Evolutionary conservation across 2,329 filamentous ascomycete species (phyloP).

Genomic region (Trichoderma afroharzianum): DNA sequence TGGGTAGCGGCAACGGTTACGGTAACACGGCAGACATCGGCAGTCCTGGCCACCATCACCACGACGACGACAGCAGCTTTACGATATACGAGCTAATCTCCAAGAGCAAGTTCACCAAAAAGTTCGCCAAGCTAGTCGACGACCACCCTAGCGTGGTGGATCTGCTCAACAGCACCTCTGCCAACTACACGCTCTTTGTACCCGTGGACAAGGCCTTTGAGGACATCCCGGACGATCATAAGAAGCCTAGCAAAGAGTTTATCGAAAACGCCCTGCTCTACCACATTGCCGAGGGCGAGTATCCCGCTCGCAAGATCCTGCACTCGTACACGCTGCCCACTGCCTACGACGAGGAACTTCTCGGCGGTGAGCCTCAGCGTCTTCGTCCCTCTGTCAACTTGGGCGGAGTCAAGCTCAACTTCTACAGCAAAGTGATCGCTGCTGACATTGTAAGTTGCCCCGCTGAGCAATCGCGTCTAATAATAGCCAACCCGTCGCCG

Average conservation of each 20-base stretch:
- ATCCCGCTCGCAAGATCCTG: constrained; percentile 63
- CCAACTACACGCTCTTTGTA: constrained; percentile 78
- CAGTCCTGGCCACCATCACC: not conserved
- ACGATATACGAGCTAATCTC: constrained; percentile 75
- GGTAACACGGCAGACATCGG: constrained; percentile 1
- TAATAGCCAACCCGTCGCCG: not conserved
- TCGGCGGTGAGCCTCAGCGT: constrained; percentile 68
- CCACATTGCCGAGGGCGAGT: constrained; percentile 67
- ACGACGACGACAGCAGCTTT: constrained; percentile 32
- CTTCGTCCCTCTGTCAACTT: constrained; percentile 63
- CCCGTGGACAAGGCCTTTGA: constrained; percentile 76
- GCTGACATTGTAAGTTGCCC: constrained; percentile 60
- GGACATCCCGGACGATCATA: constrained; percentile 46
- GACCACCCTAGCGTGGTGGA: constrained; percentile 69
- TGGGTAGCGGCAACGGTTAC: not conserved
- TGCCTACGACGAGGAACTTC: constrained; percentile 51
- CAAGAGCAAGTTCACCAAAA: constrained; percentile 71
- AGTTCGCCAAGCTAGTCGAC: constrained; percentile 71
- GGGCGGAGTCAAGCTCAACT: constrained; percentile 68
- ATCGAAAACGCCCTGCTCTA: constrained; percentile 69
- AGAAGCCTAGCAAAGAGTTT: constrained; percentile 66
- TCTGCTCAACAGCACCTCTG: constrained; percentile 67
- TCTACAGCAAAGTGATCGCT: constrained; percentile 67
- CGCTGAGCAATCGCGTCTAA: constrained; percentile 10
- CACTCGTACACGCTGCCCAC: constrained; percentile 72